Percentiles rank a stretch among this genome's conserved stretches.
phyloP scores from a whole-genome alignment of 139 green algal species.

The Micromonas commoda region DNA sequence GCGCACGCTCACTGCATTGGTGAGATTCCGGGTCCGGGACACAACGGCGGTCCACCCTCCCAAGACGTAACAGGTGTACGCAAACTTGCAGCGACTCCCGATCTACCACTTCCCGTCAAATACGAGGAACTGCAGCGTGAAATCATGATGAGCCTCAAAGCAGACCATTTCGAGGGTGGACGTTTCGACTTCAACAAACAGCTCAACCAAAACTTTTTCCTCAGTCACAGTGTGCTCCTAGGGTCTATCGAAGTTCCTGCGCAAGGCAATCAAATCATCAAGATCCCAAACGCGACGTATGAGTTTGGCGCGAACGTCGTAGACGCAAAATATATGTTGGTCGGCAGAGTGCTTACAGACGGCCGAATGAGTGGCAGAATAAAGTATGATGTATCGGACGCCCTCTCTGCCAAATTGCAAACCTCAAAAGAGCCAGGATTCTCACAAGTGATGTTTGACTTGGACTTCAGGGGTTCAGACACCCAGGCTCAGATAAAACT shows the following conservation, averaged over 20 bases:
- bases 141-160: slow-evolving; percentile 87
- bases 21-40: no score
- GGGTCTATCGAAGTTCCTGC: slow-evolving; percentile 84
- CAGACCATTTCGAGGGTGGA: slow-evolving; percentile 92
- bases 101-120: no score
- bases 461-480: slow-evolving; percentile 67
- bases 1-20: no score
- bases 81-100: no score
- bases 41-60: no score
- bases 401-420: slow-evolving; percentile 70
- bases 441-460: slow-evolving; percentile 54
- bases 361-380: slow-evolving; percentile 70
- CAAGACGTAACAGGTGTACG: no score
- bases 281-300: slow-evolving; percentile 82
- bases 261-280: slow-evolving; percentile 58
- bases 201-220: slow-evolving; percentile 93
- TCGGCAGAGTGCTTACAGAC: slow-evolving; percentile 85
- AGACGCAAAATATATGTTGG: slow-evolving; percentile 66
- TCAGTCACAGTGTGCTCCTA: slow-evolving; percentile 91
- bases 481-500: slow-evolving; percentile 94
- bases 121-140: slow-evolving; percentile 95
- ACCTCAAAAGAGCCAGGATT: slow-evolving; percentile 59
- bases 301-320: slow-evolving; percentile 98
- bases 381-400: slow-evolving; percentile 70
- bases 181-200: slow-evolving; percentile 96